These are phyloP conservation scores for Monosporascus sp. DNA, from an alignment of 2,329 filamentous ascomycete species.

Conservation along the genomic window DNA sequence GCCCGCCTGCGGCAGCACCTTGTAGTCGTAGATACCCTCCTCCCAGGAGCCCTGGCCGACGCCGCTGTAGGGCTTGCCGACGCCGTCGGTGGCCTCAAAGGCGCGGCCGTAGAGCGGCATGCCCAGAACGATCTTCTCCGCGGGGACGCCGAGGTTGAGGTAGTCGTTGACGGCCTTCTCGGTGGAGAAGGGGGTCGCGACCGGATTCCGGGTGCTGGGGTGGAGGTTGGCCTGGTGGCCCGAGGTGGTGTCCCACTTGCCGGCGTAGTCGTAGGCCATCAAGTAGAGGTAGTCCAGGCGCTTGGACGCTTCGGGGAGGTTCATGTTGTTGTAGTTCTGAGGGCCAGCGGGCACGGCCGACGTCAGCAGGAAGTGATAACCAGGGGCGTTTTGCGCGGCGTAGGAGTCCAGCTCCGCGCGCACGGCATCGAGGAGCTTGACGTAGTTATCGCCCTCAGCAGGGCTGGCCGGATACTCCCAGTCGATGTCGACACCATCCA, in stretches of 20 bases:
- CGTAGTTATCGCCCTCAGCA: constrained; percentile 37
- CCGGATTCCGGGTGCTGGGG: constrained; percentile 44
- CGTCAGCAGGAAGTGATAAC: constrained; percentile 49
- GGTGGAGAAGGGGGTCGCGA: constrained; percentile 64
- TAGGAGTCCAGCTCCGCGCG: constrained; percentile 45
- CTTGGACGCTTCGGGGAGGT: constrained; percentile 39
- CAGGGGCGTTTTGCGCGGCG: constrained; percentile 35
- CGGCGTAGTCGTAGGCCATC: constrained; percentile 72
- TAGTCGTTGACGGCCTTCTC: constrained; percentile 63
- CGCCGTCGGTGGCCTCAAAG: constrained; percentile 59
- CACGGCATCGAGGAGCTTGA: constrained; percentile 38
- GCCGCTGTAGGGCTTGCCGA: constrained; percentile 59
- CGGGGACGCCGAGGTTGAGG: constrained; percentile 53
- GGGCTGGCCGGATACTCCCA: constrained; percentile 36
- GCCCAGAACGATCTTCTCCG: constrained; percentile 66
- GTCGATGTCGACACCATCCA: constrained; percentile 38
- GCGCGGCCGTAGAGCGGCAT: constrained; percentile 77
- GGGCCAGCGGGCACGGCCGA: constrained; percentile 48
- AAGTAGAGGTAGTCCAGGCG: constrained; percentile 53
- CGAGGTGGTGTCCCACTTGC: constrained; percentile 57
- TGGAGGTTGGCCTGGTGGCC: constrained; percentile 72
- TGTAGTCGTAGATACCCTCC: constrained; percentile 74
- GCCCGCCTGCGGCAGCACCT: constrained; percentile 61
- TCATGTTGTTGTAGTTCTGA: constrained; percentile 40
- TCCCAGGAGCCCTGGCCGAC: constrained; percentile 68